Evolutionary conservation across 148 eudicot species (phyloP).

Genomic region (Fagopyrum homotropicum): DNA sequence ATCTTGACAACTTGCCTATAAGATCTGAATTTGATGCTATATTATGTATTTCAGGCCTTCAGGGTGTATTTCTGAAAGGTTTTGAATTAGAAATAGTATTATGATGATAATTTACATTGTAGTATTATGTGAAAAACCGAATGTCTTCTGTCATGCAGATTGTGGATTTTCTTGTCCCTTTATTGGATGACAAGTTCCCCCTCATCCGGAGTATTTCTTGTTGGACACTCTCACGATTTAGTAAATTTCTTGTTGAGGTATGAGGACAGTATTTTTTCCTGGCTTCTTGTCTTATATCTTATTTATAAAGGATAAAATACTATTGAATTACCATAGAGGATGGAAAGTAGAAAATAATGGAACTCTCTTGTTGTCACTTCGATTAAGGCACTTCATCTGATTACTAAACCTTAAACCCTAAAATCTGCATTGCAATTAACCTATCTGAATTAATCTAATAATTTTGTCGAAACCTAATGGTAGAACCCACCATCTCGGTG

Average conservation of each 20-base stretch:
- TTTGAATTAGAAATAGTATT: neutral
- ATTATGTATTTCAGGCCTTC: neutral
- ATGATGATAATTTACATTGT: neutral
- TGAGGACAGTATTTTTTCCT: neutral
- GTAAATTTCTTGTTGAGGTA: constrained; percentile 90
- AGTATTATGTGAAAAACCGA: neutral
- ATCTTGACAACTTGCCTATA: neutral
- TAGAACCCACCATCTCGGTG: neutral
- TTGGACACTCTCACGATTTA: constrained; percentile 97
- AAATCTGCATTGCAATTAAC: neutral
- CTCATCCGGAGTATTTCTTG: constrained; percentile 91
- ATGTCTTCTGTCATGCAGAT: constrained; percentile 40
- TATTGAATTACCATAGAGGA: neutral
- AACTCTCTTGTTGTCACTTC: neutral
- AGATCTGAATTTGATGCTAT: constrained; percentile 1
- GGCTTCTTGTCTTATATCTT: neutral
- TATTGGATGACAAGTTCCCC: constrained; percentile 92
- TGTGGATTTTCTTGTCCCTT: constrained; percentile 71
- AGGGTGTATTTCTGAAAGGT: neutral
- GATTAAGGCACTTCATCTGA: neutral
- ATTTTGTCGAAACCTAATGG: neutral
- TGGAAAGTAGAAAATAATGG: neutral
- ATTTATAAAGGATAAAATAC: neutral
- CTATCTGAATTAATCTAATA: neutral
- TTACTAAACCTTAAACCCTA: neutral